Evolutionary conservation across 2,329 filamentous ascomycete species (phyloP).

Genomic region (Macroventuria anomochaeta): DNA sequence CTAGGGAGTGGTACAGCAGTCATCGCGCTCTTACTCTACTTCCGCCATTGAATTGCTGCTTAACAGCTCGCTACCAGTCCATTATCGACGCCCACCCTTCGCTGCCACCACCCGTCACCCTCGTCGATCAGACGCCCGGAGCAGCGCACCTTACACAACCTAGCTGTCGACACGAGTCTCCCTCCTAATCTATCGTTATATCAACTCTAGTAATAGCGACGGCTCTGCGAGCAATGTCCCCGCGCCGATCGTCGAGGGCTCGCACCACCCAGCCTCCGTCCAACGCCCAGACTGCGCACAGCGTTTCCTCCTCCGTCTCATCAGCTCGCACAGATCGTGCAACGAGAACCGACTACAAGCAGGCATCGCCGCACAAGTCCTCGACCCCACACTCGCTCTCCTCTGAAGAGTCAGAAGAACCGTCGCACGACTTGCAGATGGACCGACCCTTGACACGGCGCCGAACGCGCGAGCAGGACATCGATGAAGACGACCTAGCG

Average conservation of each 20-base stretch:
- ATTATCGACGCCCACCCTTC: constrained; percentile 8
- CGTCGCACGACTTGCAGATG: constrained; percentile 57
- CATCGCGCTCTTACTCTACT: constrained; percentile 18
- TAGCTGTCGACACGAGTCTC: constrained; percentile 3
- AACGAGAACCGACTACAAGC: constrained; percentile 75
- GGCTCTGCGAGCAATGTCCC: constrained; percentile 60
- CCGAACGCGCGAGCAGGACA: constrained; percentile 77
- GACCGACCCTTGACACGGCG: constrained; percentile 76
- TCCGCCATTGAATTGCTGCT: constrained; percentile 21
- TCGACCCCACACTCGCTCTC: constrained; percentile 75
- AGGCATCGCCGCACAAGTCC: constrained; percentile 75
- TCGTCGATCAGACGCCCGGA: constrained; percentile 17
- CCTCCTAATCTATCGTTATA: not conserved
- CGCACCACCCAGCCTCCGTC: constrained; percentile 74
- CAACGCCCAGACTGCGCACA: constrained; percentile 72
- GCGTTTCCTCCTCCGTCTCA: constrained; percentile 72
- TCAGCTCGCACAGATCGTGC: constrained; percentile 77
- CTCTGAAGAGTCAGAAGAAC: constrained; percentile 69
- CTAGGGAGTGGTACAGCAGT: constrained; percentile 17
- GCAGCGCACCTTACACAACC: constrained; percentile 23
- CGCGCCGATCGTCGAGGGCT: constrained; percentile 90
- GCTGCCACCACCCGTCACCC: constrained; percentile 21
- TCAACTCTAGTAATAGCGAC: constrained; percentile 2
- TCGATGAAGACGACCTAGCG: constrained; percentile 59
- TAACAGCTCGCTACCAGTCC: constrained; percentile 16